Evolutionary conservation across 2,329 filamentous ascomycete genomes (phyloP).

Genomic region (Corinectria fuckeliana): DNA sequence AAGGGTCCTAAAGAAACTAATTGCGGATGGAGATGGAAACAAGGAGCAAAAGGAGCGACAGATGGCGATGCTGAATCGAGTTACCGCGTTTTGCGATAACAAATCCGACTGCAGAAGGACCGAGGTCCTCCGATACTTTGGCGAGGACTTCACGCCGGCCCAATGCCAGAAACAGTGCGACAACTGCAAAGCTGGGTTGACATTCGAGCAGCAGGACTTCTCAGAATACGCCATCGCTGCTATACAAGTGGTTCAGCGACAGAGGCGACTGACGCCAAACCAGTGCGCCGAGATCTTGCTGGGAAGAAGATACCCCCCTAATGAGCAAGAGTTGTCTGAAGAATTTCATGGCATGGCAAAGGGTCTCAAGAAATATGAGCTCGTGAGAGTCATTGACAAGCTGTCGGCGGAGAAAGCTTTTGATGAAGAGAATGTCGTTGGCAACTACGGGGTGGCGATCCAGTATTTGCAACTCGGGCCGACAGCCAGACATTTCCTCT

Average conservation of each 20-base stretch:
- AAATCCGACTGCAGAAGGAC: slow-evolving; percentile 84
- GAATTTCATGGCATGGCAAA: slow-evolving; percentile 72
- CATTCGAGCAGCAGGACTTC: slow-evolving; percentile 78
- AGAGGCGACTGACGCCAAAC: slow-evolving; percentile 70
- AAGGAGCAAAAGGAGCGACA: slow-evolving; percentile 84
- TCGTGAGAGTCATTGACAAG: slow-evolving; percentile 83
- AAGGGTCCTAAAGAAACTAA: slow-evolving; percentile 77
- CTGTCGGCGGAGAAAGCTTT: slow-evolving; percentile 78
- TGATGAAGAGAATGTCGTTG: slow-evolving; percentile 66
- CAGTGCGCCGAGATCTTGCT: slow-evolving; percentile 86
- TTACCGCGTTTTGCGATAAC: slow-evolving; percentile 91
- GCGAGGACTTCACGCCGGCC: slow-evolving; percentile 76
- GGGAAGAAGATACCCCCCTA: slow-evolving; percentile 69
- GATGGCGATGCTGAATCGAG: slow-evolving; percentile 81
- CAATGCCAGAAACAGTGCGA: slow-evolving; percentile 83
- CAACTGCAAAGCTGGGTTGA: slow-evolving; percentile 79
- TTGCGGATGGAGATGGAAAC: slow-evolving; percentile 79
- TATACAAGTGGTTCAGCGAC: slow-evolving; percentile 70
- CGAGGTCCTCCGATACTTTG: slow-evolving; percentile 93
- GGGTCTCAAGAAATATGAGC: slow-evolving; percentile 73
- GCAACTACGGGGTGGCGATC: slow-evolving; percentile 68
- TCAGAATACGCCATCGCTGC: slow-evolving; percentile 76
- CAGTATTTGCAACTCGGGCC: slow-evolving; percentile 69
- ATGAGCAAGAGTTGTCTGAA: slow-evolving; percentile 59
- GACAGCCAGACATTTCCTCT: slow-evolving; percentile 51